Conservation (phyloP, 768 basidiomycete species). For the Calocybe cyanea region DNA sequence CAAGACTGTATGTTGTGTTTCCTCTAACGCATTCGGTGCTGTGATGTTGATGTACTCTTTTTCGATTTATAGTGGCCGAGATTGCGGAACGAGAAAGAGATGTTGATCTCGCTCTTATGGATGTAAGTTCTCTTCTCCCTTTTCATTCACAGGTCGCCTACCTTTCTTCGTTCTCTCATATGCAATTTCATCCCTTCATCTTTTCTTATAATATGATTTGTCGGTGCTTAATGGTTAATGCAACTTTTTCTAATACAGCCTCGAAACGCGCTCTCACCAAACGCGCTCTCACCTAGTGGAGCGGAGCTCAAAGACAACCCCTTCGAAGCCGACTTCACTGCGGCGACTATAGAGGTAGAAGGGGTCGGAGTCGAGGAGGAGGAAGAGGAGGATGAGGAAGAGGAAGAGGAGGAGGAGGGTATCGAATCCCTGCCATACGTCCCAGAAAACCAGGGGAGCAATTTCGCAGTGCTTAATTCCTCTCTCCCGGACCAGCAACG, state of each 20-base stretch:
- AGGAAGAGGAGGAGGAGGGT: too few relatives aligned
- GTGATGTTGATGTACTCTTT: constrained; percentile 2
- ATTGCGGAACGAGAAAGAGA: constrained; percentile 86
- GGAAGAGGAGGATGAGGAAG: too few relatives aligned
- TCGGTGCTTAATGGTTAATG: background rate
- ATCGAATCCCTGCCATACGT: too few relatives aligned
- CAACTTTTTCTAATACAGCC: constrained; percentile 40
- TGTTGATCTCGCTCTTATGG: constrained; percentile 73
- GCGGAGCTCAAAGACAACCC: constrained; percentile 70
- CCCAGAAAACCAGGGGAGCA: constrained; percentile 29
- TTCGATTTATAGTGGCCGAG: constrained; percentile 61
- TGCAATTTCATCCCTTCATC: too few relatives aligned
- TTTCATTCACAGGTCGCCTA: constrained; percentile 1
- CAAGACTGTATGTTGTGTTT: constrained; percentile 68
- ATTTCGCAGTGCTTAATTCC: constrained; percentile 87
- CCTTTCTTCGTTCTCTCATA: background rate
- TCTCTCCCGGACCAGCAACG: constrained; percentile 67
- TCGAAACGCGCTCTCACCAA: constrained; percentile 64
- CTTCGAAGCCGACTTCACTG: constrained; percentile 73
- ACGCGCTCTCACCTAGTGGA: constrained; percentile 58
- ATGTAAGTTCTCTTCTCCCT: constrained; percentile 46
- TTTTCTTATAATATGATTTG: too few relatives aligned
- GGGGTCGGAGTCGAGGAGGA: too few relatives aligned
- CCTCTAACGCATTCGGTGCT: background rate
- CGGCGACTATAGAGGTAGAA: background rate